These are phyloP conservation scores for Aspergillus pseudoglaucus DNA, from an alignment of 2,329 filamentous ascomycete species.

Conservation along the genomic window DNA sequence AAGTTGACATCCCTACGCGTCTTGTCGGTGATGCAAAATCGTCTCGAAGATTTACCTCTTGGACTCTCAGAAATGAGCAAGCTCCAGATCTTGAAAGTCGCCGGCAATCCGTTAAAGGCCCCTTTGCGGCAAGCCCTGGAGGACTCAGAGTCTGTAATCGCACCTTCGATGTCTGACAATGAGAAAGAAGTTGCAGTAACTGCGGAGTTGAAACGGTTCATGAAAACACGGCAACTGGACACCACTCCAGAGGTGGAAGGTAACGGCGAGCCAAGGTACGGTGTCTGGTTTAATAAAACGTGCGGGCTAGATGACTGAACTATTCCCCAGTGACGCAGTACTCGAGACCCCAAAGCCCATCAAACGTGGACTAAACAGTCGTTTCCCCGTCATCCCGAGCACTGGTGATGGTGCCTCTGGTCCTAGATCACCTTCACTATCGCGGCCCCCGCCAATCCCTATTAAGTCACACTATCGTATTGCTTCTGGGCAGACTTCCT, in stretches of 20 bases:
- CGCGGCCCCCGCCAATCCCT: conserved; percentile 69
- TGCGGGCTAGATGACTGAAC: conserved; percentile 7
- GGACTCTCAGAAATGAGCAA: conserved; percentile 86
- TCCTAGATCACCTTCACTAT: conserved; percentile 59
- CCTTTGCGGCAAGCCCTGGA: conserved; percentile 66
- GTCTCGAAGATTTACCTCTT: conserved; percentile 74
- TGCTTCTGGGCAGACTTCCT: conserved; percentile 36
- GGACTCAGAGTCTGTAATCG: conserved; percentile 59
- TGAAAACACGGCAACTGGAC: conserved; percentile 42
- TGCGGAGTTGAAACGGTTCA: conserved; percentile 53
- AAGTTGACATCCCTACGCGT: conserved; percentile 82
- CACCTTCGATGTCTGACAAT: conserved; percentile 49
- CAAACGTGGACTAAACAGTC: conserved; percentile 48
- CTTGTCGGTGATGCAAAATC: conserved; percentile 78
- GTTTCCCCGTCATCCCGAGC: conserved; percentile 53
- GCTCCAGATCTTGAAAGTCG: conserved; percentile 80
- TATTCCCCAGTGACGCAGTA: conserved; percentile 58
- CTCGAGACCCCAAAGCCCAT: conserved; percentile 70
- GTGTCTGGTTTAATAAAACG: not conserved
- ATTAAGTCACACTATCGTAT: conserved; percentile 71
- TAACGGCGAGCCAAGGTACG: conserved; percentile 39
- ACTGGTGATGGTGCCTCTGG: conserved; percentile 59
- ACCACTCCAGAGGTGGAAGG: conserved; percentile 39
- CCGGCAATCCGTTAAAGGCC: conserved; percentile 78
- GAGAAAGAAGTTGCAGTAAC: conserved; percentile 57